phyloP scores from a whole-genome alignment of 1,139 yeast genomes.

The Yamadazyma sp. region DNA sequence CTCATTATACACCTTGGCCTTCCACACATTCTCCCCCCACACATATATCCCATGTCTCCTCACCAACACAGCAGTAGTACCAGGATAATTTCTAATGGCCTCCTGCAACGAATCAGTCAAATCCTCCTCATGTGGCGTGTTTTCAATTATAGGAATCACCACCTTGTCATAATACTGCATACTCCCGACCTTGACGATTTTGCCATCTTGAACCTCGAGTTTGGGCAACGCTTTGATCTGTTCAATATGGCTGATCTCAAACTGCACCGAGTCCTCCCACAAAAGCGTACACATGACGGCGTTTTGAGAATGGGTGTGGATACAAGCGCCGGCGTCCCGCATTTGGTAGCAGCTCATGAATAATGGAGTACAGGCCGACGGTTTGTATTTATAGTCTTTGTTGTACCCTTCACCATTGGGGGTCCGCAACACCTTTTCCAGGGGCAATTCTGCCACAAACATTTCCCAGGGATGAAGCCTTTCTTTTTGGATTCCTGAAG shows the following conservation, averaged over 20 bases:
- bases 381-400: slow-evolving; percentile 57
- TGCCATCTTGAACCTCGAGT: slow-evolving; percentile 32
- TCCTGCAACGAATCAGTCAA: slow-evolving; percentile 65
- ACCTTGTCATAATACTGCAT: slow-evolving; percentile 73
- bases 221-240: slow-evolving; percentile 89
- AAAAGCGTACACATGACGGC: slow-evolving; percentile 82
- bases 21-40: slow-evolving; percentile 93
- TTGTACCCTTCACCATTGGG: slow-evolving; percentile 54
- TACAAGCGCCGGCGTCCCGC: slow-evolving; percentile 87
- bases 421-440: slow-evolving; percentile 54
- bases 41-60: slow-evolving; percentile 93
- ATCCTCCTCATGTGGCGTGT: slow-evolving; percentile 86
- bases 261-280: slow-evolving; percentile 59
- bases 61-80: slow-evolving; percentile 81
- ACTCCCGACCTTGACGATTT: slow-evolving; percentile 62
- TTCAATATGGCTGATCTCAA: slow-evolving; percentile 77
- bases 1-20: slow-evolving; percentile 90
- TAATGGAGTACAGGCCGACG: slow-evolving; percentile 91
- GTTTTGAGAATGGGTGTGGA: slow-evolving; percentile 88
- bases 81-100: slow-evolving; percentile 69
- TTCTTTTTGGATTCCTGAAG: slow-evolving; percentile 95
- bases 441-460: slow-evolving; percentile 67
- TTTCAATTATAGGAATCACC: slow-evolving; percentile 86
- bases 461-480: slow-evolving; percentile 78
- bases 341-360: slow-evolving; percentile 73